Percentiles rank a stretch among this genome's conserved stretches.
Evolutionary conservation across 2,329 filamentous ascomycete genomes (phyloP).

Genomic region (Penicillium sp.): DNA sequence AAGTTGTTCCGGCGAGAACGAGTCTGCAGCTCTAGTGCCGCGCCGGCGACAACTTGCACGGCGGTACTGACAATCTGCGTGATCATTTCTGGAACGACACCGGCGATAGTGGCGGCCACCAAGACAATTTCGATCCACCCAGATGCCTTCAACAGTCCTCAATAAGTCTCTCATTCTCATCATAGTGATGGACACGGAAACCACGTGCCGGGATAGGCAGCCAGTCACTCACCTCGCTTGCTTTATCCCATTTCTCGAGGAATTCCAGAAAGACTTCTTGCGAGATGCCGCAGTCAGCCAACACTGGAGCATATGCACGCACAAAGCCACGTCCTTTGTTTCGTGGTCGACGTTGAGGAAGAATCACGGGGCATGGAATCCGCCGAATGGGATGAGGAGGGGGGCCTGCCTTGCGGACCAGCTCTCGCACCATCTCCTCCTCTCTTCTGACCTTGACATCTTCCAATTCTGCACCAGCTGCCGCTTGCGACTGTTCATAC

Average conservation of each 20-base stretch:
- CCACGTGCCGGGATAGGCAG: too few species aligned
- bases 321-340: slow-evolving; percentile 8
- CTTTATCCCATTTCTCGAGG: slow-evolving; percentile 4
- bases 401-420: slow-evolving; percentile 7
- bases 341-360: slow-evolving; percentile 10
- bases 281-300: slow-evolving; percentile 6
- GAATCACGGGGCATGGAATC: slow-evolving; percentile 9
- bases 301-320: slow-evolving; percentile 10
- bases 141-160: slow-evolving; percentile 1
- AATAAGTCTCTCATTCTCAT: background rate
- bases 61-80: slow-evolving; percentile 17
- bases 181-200: too few species aligned
- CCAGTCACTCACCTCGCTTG: slow-evolving; percentile 5
- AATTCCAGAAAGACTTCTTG: slow-evolving; percentile 10
- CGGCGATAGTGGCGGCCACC: slow-evolving; percentile 1
- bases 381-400: background rate
- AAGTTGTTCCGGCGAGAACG: slow-evolving; percentile 23
- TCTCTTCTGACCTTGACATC: slow-evolving; percentile 4
- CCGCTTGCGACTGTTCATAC: slow-evolving; percentile 4
- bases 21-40: slow-evolving; percentile 23
- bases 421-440: slow-evolving; percentile 6
- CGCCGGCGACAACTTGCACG: slow-evolving; percentile 21
- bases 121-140: slow-evolving; percentile 7
- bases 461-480: background rate
- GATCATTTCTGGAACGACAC: background rate